A percentile compares a stretch with the other conserved stretches of the same genome.
These are phyloP conservation scores for Ustilago xerochloae DNA, from an alignment of 1,284 basidiomycete genomes.

Conservation along the genomic window DNA sequence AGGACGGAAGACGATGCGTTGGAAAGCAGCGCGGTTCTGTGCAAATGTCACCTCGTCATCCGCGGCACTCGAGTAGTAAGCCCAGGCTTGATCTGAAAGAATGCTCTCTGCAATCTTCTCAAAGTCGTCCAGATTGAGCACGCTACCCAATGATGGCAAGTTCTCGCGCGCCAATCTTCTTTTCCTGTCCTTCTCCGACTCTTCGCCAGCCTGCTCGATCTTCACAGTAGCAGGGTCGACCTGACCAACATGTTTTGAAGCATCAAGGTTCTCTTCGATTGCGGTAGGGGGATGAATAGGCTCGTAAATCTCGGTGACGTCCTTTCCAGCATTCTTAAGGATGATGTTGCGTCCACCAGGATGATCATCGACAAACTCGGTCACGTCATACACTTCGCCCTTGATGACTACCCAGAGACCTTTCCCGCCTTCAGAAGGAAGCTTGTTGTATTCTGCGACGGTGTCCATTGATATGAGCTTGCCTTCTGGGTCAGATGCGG, in stretches of 20 bases:
- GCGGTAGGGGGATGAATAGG: constrained; percentile 65
- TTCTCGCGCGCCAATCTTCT: constrained; percentile 42
- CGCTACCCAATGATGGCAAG: constrained; percentile 78
- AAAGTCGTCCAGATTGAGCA: constrained; percentile 89
- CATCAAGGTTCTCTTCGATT: constrained; percentile 57
- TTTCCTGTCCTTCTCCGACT: constrained; percentile 42
- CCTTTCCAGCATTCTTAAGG: constrained; percentile 80
- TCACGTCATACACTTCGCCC: constrained; percentile 72
- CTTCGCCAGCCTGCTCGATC: constrained; percentile 44
- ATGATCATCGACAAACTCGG: constrained; percentile 81
- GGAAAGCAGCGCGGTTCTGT: constrained; percentile 85
- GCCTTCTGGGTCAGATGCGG: constrained; percentile 26
- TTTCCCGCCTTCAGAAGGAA: constrained; percentile 42
- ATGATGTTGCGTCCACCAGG: constrained; percentile 84
- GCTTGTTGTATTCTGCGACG: constrained; percentile 54
- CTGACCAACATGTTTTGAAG: constrained; percentile 56
- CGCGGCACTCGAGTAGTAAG: constrained; percentile 67
- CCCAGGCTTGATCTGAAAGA: constrained; percentile 64
- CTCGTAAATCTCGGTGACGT: constrained; percentile 72
- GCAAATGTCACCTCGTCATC: constrained; percentile 71
- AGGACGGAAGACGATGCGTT: constrained; percentile 95
- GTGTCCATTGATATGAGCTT: constrained; percentile 58
- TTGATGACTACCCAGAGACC: constrained; percentile 65
- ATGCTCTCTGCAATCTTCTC: constrained; percentile 71
- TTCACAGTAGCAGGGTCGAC: constrained; percentile 53